Conservation (phyloP, 2,329 filamentous ascomycete species). For the Stemphylium lycopersici region DNA sequence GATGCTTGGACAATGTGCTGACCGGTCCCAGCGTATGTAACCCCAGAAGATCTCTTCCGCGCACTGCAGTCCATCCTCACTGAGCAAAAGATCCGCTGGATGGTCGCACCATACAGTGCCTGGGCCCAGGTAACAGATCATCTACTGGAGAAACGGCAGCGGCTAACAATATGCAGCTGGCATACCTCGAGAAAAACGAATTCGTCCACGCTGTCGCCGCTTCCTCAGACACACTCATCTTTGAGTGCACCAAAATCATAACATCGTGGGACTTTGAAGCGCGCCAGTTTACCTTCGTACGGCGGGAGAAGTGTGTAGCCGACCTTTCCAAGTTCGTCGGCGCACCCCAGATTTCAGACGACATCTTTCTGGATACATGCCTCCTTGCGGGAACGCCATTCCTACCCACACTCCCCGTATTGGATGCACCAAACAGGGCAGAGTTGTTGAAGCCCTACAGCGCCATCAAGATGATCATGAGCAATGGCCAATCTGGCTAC, state of each 20-base stretch:
- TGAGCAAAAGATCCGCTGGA: slow-evolving; percentile 72
- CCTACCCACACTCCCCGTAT: slow-evolving; percentile 77
- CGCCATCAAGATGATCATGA: slow-evolving; percentile 77
- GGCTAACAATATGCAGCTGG: slow-evolving; percentile 61
- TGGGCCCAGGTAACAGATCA: slow-evolving; percentile 72
- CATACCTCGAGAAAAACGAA: slow-evolving; percentile 73
- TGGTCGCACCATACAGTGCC: slow-evolving; percentile 86
- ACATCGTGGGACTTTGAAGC: slow-evolving; percentile 71
- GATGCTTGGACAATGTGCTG: slow-evolving; percentile 6
- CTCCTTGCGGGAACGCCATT: slow-evolving; percentile 84
- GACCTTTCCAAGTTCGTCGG: slow-evolving; percentile 57
- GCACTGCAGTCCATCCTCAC: slow-evolving; percentile 77
- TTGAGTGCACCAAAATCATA: slow-evolving; percentile 79
- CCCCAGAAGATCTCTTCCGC: slow-evolving; percentile 73
- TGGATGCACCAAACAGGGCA: slow-evolving; percentile 65
- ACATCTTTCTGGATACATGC: slow-evolving; percentile 81
- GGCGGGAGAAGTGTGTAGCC: slow-evolving; percentile 72
- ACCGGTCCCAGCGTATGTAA: slow-evolving; percentile 62
- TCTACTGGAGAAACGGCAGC: not conserved
- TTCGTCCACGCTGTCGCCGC: slow-evolving; percentile 77
- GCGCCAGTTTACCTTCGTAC: slow-evolving; percentile 67
- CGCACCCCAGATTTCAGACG: slow-evolving; percentile 62
- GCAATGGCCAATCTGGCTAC: slow-evolving; percentile 69
- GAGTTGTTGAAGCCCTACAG: slow-evolving; percentile 70
- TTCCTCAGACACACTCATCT: slow-evolving; percentile 82